Evolutionary conservation across 257 asterid species (phyloP).

Genomic region (Striga asiatica): DNA sequence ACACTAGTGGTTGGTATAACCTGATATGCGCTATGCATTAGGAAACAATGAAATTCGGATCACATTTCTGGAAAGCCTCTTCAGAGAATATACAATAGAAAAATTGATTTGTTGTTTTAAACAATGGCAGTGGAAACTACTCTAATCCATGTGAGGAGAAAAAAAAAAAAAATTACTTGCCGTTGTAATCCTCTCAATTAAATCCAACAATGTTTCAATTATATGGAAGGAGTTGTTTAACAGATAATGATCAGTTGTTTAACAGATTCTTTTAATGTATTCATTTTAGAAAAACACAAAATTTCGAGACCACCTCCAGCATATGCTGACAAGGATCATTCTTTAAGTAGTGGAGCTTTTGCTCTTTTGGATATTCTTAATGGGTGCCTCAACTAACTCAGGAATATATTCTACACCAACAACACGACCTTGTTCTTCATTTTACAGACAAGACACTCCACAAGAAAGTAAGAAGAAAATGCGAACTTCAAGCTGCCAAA

Average conservation of each 20-base stretch:
- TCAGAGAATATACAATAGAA: neutral
- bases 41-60: neutral
- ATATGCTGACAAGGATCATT: slow-evolving; percentile 61
- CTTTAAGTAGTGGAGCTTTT: slow-evolving; percentile 60
- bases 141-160: neutral
- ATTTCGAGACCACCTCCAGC: slow-evolving; percentile 53
- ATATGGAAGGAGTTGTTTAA: no score
- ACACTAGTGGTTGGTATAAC: neutral
- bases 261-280: no score
- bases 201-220: no score
- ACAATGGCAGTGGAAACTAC: neutral
- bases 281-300: slow-evolving; percentile 1
- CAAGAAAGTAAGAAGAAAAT: no score
- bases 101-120: neutral
- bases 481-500: no score
- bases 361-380: slow-evolving; percentile 55
- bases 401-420: slow-evolving; percentile 96
- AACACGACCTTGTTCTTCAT: slow-evolving; percentile 75
- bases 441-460: no score
- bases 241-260: no score
- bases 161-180: no score
- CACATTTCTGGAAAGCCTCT: neutral
- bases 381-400: slow-evolving; percentile 59
- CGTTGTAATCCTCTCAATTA: no score
- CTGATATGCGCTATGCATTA: neutral